These are phyloP conservation scores for Boletus bicolor DNA, from an alignment of 768 basidiomycete species.

Conservation along the genomic window DNA sequence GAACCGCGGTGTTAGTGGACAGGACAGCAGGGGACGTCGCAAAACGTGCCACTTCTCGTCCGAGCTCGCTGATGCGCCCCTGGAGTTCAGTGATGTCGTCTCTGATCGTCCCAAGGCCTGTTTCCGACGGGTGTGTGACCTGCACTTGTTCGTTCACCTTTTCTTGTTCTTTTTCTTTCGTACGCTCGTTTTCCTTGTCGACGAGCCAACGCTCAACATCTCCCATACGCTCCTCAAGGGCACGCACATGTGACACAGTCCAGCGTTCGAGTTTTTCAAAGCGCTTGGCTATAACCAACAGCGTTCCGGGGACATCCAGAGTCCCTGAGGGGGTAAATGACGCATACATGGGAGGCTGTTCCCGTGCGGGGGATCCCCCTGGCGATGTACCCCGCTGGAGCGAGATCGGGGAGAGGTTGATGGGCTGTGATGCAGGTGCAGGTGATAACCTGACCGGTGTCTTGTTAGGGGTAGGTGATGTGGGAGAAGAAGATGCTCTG, in stretches of 20 bases:
- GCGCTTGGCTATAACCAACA: conserved; percentile 67
- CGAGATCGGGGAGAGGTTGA: conserved; percentile 62
- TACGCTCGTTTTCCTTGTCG: conserved; percentile 67
- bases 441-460: conserved; percentile 31
- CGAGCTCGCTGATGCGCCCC: conserved; percentile 69
- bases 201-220: conserved; percentile 91
- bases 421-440: conserved; percentile 40
- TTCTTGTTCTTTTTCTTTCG: conserved; percentile 41
- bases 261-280: conserved; percentile 90
- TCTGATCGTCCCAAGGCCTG: conserved; percentile 52
- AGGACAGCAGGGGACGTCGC: conserved; percentile 46
- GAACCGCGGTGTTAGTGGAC: conserved; percentile 46
- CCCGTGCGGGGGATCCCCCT: conserved; percentile 36
- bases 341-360: conserved; percentile 70
- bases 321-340: conserved; percentile 70
- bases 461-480: conserved; percentile 57
- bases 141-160: conserved; percentile 1
- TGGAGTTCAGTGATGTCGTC: conserved; percentile 73
- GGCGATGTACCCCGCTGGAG: conserved; percentile 48
- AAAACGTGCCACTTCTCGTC: conserved; percentile 76
- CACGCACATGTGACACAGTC: conserved; percentile 85
- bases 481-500: conserved; percentile 47
- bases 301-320: conserved; percentile 70
- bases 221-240: conserved; percentile 87
- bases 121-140: conserved; percentile 20